Evolutionary conservation across 164 flowering plant genomes (phyloP).

Genomic region (Brasenia schreberi): DNA sequence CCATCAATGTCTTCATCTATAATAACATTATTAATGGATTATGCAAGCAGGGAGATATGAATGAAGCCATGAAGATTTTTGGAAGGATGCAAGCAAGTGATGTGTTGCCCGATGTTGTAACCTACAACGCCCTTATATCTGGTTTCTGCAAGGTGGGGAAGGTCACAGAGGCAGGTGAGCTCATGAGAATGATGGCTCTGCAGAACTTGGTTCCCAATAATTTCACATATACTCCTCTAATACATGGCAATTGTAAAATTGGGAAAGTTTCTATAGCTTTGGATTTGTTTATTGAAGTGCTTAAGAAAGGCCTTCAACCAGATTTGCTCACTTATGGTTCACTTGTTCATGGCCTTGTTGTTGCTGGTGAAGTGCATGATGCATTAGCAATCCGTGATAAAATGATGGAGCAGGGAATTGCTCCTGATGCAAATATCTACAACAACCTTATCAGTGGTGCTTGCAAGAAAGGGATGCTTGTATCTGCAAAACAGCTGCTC

Average conservation of each 20-base stretch:
- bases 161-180: slow-evolving; percentile 38
- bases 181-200: slow-evolving; percentile 26
- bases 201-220: slow-evolving; percentile 46
- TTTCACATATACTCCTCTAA: slow-evolving; percentile 51
- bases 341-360: slow-evolving; percentile 61
- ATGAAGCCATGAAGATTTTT: slow-evolving; percentile 24
- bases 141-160: slow-evolving; percentile 38
- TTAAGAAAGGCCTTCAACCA: slow-evolving; percentile 36
- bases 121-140: slow-evolving; percentile 50
- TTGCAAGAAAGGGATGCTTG: slow-evolving; percentile 51
- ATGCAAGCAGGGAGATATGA: slow-evolving; percentile 29
- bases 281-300: slow-evolving; percentile 41
- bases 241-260: slow-evolving; percentile 30
- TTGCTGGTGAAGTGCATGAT: slow-evolving; percentile 44
- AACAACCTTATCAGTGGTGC: slow-evolving; percentile 70
- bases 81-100: slow-evolving; percentile 31
- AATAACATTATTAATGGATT: slow-evolving; percentile 53
- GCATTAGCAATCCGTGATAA: slow-evolving; percentile 40
- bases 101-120: slow-evolving; percentile 44
- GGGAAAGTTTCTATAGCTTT: slow-evolving; percentile 35
- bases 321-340: slow-evolving; percentile 61
- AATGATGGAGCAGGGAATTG: slow-evolving; percentile 46
- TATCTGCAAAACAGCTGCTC: slow-evolving; percentile 38
- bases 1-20: slow-evolving; percentile 29
- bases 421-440: slow-evolving; percentile 60